Evolutionary conservation across 1,284 basidiomycete genomes (phyloP), one percentile per base, ranked within the genome.

Genomic region (Anthracocystis panici-leucophaei): DNA sequence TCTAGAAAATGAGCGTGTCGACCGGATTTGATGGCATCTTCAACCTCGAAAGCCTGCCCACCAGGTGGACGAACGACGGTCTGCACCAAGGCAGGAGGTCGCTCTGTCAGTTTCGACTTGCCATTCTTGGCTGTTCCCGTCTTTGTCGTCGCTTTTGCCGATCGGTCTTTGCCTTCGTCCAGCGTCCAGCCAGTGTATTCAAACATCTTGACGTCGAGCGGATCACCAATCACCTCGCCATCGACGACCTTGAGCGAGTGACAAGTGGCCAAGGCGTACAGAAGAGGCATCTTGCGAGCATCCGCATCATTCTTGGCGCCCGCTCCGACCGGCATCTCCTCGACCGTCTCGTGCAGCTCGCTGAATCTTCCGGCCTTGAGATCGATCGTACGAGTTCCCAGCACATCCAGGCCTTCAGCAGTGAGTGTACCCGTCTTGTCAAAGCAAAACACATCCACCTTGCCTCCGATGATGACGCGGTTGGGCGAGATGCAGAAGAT

Each of bases 361-460:
- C 94, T 94, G 86, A 99, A 99, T 48, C 91, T 89, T 53, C 91
- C 89, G 2, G 77, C 72, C 31, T 77, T 72, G 55, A 77, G 60
- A 59, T 81, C 82, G 45, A 85, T 75, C 2, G 83, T 85, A n/a
- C 84, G 78, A 18, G 78, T 78, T 2, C 83, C 83, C 49, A 99
- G 91, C 49, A 99, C 95, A 82, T 99, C 97, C 45, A 99, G 89
- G 0, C 97, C 97, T 77, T 99, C 97, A 86, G 98, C 97, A 0
- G 97, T 99, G 18, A 99, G 89, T 0, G 97, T 99, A 2, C 97
- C 97, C 1, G 97, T 99, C 88, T 99, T 99, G 88, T 99, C 97
- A 82, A 99, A 99, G 86, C 95, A 98, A 81, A 95, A 96, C 9
- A 99, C 92, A 77, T 99, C 98, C 87, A 99, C 89, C 87, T 97